Evolutionary conservation across 2,329 filamentous ascomycete genomes (phyloP).

Genomic region (Graphium sp.): DNA sequence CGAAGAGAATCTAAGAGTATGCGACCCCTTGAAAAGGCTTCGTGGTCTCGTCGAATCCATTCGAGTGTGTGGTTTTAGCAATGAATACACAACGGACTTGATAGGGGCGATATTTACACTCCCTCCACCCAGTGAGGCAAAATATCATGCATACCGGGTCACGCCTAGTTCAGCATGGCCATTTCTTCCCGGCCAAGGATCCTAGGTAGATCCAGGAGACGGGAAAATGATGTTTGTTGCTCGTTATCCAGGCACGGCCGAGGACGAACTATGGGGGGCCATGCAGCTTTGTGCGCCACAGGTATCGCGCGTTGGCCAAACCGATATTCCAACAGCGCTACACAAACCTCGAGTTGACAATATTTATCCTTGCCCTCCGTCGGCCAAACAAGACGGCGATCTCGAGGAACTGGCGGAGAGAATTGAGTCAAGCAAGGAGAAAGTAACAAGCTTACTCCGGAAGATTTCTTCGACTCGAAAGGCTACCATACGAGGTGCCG

Average conservation of each 20-base stretch:
- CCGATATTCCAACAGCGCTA: no score
- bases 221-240: conserved; percentile 4
- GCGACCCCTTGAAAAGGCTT: conserved; percentile 13
- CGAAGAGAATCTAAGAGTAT: conserved; percentile 14
- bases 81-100: conserved; percentile 12
- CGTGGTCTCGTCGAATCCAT: conserved; percentile 13
- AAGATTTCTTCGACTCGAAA: no score
- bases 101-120: conserved; percentile 11
- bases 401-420: no score
- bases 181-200: conserved; percentile 11
- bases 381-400: no score
- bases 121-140: background rate
- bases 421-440: no score
- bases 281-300: conserved; percentile 1
- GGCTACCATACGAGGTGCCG: no score
- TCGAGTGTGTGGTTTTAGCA: conserved; percentile 19
- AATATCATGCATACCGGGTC: conserved; percentile 11
- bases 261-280: background rate
- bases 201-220: conserved; percentile 10
- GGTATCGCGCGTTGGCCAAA: no score
- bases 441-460: no score
- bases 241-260: background rate
- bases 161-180: conserved; percentile 15
- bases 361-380: no score
- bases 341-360: no score